Evolutionary conservation across 805 yeast species (phyloP).

Genomic region (Cyberlindnera japonica): DNA sequence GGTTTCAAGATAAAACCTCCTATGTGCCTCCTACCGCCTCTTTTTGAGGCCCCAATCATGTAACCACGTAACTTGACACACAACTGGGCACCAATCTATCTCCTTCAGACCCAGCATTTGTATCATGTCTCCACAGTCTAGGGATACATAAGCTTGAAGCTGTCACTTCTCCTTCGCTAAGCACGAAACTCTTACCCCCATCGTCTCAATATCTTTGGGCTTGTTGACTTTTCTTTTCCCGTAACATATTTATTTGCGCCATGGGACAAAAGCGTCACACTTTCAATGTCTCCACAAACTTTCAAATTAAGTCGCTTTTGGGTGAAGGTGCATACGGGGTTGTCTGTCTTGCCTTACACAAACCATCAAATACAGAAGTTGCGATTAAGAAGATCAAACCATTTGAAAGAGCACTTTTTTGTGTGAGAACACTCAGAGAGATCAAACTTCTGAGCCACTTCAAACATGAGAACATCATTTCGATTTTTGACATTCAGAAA

Average conservation of each 20-base stretch:
- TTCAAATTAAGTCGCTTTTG: slow-evolving; percentile 76
- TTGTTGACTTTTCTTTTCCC: too few relatives aligned
- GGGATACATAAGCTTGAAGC: not conserved
- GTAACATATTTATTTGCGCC: too few relatives aligned
- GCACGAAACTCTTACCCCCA: too few relatives aligned
- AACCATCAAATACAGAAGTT: slow-evolving; percentile 82
- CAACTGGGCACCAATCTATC: not conserved
- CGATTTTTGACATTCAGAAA: slow-evolving; percentile 83
- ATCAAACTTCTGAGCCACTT: slow-evolving; percentile 85
- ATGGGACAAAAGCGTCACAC: slow-evolving; percentile 37
- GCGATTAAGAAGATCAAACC: slow-evolving; percentile 95
- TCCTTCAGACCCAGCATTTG: not conserved
- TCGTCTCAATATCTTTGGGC: not conserved
- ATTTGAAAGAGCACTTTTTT: slow-evolving; percentile 83
- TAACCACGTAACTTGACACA: not conserved
- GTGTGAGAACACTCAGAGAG: slow-evolving; percentile 85
- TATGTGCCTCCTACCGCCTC: not conserved
- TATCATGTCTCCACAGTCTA: not conserved
- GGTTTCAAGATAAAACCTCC: not conserved
- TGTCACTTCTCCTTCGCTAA: not conserved
- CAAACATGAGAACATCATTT: slow-evolving; percentile 89
- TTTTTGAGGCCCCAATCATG: not conserved
- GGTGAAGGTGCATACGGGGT: slow-evolving; percentile 98
- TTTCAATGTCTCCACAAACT: slow-evolving; percentile 84
- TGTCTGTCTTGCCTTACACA: slow-evolving; percentile 85